A percentile compares a stretch with the other conserved stretches of the same genome.
phyloP scores from a whole-genome alignment of 2,329 filamentous ascomycete genomes.

The Paecilomyces variotii region DNA sequence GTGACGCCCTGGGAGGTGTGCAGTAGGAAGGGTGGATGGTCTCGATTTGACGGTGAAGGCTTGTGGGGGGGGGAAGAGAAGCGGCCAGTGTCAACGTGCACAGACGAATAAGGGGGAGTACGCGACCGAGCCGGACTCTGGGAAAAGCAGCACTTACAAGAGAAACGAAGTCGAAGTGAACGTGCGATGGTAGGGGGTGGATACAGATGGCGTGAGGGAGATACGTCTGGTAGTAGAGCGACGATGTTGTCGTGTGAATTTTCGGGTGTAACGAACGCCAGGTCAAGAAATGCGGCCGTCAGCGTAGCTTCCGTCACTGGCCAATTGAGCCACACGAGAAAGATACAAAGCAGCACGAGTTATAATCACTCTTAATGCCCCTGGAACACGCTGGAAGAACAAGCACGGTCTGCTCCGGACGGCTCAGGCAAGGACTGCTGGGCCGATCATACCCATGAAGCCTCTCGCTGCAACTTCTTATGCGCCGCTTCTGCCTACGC shows the following conservation, averaged over 20 bases:
- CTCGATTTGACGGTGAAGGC: constrained; percentile 1
- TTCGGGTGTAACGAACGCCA: constrained; percentile 28
- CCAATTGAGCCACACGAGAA: constrained; percentile 1
- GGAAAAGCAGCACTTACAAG: constrained; percentile 3
- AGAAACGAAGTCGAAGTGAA: constrained; percentile 10
- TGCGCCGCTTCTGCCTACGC: neutral
- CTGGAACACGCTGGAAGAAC: neutral
- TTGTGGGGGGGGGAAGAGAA: neutral
- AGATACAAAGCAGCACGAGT: neutral
- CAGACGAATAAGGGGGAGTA: constrained; percentile 3
- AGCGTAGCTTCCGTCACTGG: constrained; percentile 33
- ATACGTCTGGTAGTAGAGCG: constrained; percentile 1
- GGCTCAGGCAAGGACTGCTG: constrained; percentile 2
- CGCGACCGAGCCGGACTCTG: neutral
- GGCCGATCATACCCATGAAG: neutral
- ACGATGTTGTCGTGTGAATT: constrained; percentile 18
- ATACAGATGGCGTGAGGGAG: constrained; percentile 7
- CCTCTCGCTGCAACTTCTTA: constrained; percentile 3
- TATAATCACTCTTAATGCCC: neutral
- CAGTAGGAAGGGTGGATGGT: neutral
- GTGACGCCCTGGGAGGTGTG: neutral
- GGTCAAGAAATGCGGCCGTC: constrained; percentile 27
- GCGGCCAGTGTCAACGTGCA: neutral
- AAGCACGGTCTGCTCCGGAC: neutral
- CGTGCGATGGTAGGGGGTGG: constrained; percentile 8